Evolutionary conservation across 2,329 filamentous ascomycete genomes (phyloP), one percentile per base, ranked within the genome.

Genomic region (Penicillium psychrosexuale): DNA sequence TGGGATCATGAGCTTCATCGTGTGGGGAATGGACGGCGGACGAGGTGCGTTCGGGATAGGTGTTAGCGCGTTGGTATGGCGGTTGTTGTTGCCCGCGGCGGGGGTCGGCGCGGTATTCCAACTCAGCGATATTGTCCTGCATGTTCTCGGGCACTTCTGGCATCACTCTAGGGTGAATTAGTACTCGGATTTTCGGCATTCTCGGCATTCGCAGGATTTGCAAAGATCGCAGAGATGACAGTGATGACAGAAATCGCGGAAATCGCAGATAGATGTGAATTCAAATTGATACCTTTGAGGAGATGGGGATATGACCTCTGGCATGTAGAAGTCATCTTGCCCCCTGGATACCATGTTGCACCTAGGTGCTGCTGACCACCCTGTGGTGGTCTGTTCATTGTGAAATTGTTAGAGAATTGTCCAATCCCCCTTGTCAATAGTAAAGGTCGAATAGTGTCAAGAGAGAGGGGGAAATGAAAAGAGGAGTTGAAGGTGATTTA

Each of bases 61-160:
- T 63, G 33, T 61, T 64, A 37, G 68, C 66, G 58, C 47, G 47
- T 55, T 55, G 52, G 53, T 72, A 71, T 47, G 71, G 71, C 46
- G 47, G 47, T 27, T 64, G 55, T 40, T 69, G 67, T 44, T 73
- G 69, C 37, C 63, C 63, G 55, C 75, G 75, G 78, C 82, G 77
- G 74, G 77, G 68, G 47, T 67, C 69, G 51, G 88, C 88, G 78
- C 91, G 87, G 57, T 91, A 82, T 80, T 97, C 92, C 78, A 99
- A 85, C 73, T 92, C 87, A 68, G 93, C 89, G 62, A 99, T 84
- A 75, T 90, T 93, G 69, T 96, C 88, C 78, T 96, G 91, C 84
- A 99, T 97, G 76, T 96, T 93, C 76, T 93, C 89, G 64, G 93
- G 91, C 63, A 97, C 91, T 81, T 97, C 91, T 72, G 91, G 90